Evolutionary conservation across 352 stramenopile genomes (phyloP), one percentile per base, ranked within the genome.

Genomic region (Phytopythium delawarense): DNA sequence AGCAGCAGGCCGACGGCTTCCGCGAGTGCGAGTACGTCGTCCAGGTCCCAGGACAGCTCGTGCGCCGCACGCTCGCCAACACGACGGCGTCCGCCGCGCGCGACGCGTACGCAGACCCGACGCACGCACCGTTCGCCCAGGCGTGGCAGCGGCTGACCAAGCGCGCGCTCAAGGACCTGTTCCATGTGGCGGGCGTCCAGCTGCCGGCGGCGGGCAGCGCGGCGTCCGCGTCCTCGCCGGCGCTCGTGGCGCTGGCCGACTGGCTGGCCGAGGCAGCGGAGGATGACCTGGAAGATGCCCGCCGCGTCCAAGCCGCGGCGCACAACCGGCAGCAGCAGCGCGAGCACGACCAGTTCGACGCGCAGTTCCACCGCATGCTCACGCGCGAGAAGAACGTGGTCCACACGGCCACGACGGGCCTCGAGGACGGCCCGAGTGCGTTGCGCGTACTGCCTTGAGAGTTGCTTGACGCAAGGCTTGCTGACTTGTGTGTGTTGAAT

Each of bases 341-440:
- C 4, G 67, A 83, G 61, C 76, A 85, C 52, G 55, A 67, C 32
- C 50, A 81, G 54, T 92, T 94, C 64, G 65, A 90, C 37, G 71
- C 80, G 40, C 58, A 78, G 11, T 94, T 89, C 55, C 56, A 81
- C 45, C 25, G 65, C 20, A 84, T 91, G 77, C 72, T 94, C 23
- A 82, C 73, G 28, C 75, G 66, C 35, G 86, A 94, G 63, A 88
- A 83, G 57, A 88, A 91, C 67, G 80, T 94, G 30, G 84, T 94
- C 60, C 82, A 91, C 44, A 56, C 67, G 45, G 70, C 63, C 40
- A 92, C 83, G 13, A 94, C 86, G 2, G 86, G 86, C 4, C 67
- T 89, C 52, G 86, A 94, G 66, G 80, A 88, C 42, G 81, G 78
- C 52, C 76, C 74, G 25, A 84, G 77, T 87, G 70, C 59, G 75